Base-by-base conservation (phyloP, 331 rosid species). In the Erythrophleum ivorense region DNA sequence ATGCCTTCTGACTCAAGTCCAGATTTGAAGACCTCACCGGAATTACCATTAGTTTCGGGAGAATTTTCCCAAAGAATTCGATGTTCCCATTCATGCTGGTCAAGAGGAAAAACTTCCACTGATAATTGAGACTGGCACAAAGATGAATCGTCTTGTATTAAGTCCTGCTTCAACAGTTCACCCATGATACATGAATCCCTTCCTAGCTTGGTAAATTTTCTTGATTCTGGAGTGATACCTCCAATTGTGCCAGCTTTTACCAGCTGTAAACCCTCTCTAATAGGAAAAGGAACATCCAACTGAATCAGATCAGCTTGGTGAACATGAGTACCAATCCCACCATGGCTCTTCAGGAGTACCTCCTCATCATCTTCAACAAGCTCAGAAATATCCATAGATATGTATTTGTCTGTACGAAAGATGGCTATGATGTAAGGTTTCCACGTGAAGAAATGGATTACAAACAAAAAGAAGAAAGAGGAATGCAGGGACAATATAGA, bases 291-390 rank as follows among this genome's bases (percentile, higher is more conserved):
- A n/a, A n/a, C n/a, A n/a, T n/a, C n/a, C n/a, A n/a, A n/a, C n/a
- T n/a, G n/a, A n/a, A n/a, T n/a, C n/a, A n/a, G n/a, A n/a, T n/a
- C n/a, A n/a, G n/a, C n/a, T n/a, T n/a, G n/a, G n/a, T n/a, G n/a
- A n/a, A n/a, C n/a, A n/a, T n/a, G n/a, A n/a, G n/a, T n/a, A n/a
- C n/a, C n/a, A n/a, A n/a, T n/a, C n/a, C n/a, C n/a, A n/a, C n/a
- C n/a, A n/a, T n/a, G n/a, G 16, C 90, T 87, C 86, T 82, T 92
- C 50, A 94, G 85, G 62, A 91, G 89, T 31, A 85, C 91, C 88
- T 92, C 98, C 85, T 94, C 98, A 78, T 94, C 98, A 77, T 94
- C 98, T 90, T 94, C 98, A 80, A 92, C 90, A 24, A 86, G 76
- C 85, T 88, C 88, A 41, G 89, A 88, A 14, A 87, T 70, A 78